Evolutionary conservation across 257 asterid species (phyloP), one percentile per base, ranked within the genome.

Genomic region (Salvia hispanica): DNA sequence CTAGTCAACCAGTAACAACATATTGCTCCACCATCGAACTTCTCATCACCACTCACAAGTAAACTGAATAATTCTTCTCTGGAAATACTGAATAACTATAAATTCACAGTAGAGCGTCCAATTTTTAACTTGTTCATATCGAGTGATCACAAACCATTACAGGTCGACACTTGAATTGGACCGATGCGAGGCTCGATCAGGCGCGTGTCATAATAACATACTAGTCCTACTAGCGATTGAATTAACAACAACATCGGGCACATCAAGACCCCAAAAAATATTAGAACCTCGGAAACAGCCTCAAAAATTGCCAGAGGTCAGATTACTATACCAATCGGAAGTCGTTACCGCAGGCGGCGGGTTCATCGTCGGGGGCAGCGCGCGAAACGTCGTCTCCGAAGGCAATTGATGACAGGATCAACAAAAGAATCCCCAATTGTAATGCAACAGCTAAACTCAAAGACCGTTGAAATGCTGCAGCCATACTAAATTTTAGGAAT

Each of bases 291-390:
- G 4, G 37, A 43, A 67, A 58, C 21, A 52, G 40, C 67, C 42
- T 64, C 59, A 67, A 62, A 16, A 15, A 18, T 18, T 34, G 14
- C 12, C 9, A 31, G n/a, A 66, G 40, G 10, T 58, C 48, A 63
- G 51, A 57, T 11, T 13, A 73, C 36, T 53, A 28, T 79, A 83
- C 92, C 87, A 81, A 72, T 53, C 76, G 83, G 74, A 72, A 77
- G 69, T 79, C 87, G 60, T 83, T 86, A 3, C 72, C 63, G 78
- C 92, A 86, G 54, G 78, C 53, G 14, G 78, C 54, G 12, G 84
- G 55, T 53, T 66, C 72, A 62, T 59, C 75, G 10, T 11, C 7
- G 6, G 86, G 72, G 45, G 84, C 65, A 51, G 85, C 75, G 51
- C 79, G 82, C 10, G 87, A 72, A 14, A 74, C 76, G 21, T 77